These are phyloP conservation scores for Abrus pulchellus DNA, from an alignment of 306 rosid genomes.

Conservation along the genomic window DNA sequence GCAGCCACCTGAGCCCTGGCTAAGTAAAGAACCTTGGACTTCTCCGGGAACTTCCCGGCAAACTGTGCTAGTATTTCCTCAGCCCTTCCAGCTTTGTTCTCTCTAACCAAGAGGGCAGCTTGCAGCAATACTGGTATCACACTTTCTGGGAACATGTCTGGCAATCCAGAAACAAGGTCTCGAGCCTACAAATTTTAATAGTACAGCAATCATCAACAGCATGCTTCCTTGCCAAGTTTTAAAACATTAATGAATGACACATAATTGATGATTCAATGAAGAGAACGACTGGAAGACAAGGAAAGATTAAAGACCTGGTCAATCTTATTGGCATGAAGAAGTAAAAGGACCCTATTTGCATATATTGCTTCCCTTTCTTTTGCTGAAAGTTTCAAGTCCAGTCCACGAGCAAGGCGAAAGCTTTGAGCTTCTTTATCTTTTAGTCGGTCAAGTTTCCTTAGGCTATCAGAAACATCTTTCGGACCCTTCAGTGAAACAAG, in stretches of 20 bases:
- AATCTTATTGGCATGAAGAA: slow-evolving; percentile 88
- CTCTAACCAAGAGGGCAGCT: slow-evolving; percentile 90
- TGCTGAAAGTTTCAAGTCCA: slow-evolving; percentile 78
- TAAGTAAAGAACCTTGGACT: slow-evolving; percentile 71
- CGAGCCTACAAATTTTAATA: slow-evolving; percentile 68
- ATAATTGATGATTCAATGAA: slow-evolving; percentile 17
- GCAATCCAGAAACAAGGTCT: slow-evolving; percentile 81
- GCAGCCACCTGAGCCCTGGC: slow-evolving; percentile 98
- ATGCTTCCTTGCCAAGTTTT: slow-evolving; percentile 30
- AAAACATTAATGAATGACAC: slow-evolving; percentile 14
- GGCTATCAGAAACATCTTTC: slow-evolving; percentile 94
- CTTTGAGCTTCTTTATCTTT: slow-evolving; percentile 79
- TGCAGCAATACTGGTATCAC: slow-evolving; percentile 79
- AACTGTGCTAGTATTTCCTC: slow-evolving; percentile 84
- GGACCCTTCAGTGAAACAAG: slow-evolving; percentile 82
- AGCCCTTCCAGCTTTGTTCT: slow-evolving; percentile 91
- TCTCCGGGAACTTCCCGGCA: slow-evolving; percentile 84
- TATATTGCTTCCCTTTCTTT: slow-evolving; percentile 84
- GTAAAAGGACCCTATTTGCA: slow-evolving; percentile 83
- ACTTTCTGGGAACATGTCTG: slow-evolving; percentile 82
- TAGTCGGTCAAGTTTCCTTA: slow-evolving; percentile 86
- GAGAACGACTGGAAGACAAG: slow-evolving; percentile 17
- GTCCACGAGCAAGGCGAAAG: slow-evolving; percentile 77
- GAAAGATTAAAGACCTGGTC: slow-evolving; percentile 75
- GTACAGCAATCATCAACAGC: slow-evolving; percentile 44